Conservation (phyloP, 345 rosid species). For the Cardamine chenopodiifolia region DNA sequence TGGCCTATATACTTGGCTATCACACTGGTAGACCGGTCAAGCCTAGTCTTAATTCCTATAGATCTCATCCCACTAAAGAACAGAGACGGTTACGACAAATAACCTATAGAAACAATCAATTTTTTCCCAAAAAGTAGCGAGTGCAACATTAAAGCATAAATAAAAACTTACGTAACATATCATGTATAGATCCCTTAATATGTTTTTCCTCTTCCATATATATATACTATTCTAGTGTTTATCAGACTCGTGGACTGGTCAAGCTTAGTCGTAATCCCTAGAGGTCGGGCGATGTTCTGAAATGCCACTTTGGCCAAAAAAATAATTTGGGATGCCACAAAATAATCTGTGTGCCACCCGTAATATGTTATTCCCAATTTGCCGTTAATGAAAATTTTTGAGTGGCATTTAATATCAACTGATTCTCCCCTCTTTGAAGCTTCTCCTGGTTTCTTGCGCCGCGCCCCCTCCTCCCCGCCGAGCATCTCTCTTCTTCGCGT, state of each 20-base stretch:
- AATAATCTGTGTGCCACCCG: too few relatives aligned
- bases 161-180: not conserved
- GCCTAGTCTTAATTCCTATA: not conserved
- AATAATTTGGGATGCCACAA: too few relatives aligned
- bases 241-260: not conserved
- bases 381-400: too few relatives aligned
- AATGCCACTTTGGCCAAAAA: too few relatives aligned
- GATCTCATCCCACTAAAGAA: not conserved
- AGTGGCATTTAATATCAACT: too few relatives aligned
- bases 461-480: too few relatives aligned
- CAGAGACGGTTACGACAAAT: not conserved
- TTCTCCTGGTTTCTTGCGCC: too few relatives aligned
- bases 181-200: not conserved
- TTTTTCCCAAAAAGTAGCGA: not conserved
- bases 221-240: not conserved
- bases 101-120: not conserved
- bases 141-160: not conserved
- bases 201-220: not conserved
- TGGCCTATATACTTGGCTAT: too few relatives aligned
- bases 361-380: too few relatives aligned
- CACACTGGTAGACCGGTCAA: not conserved
- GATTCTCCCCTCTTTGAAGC: too few relatives aligned
- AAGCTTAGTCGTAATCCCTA: not conserved
- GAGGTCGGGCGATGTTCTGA: too few relatives aligned
- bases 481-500: too few relatives aligned